Base-by-base conservation (phyloP, 805 yeast species). In the Pichia exigua region DNA sequence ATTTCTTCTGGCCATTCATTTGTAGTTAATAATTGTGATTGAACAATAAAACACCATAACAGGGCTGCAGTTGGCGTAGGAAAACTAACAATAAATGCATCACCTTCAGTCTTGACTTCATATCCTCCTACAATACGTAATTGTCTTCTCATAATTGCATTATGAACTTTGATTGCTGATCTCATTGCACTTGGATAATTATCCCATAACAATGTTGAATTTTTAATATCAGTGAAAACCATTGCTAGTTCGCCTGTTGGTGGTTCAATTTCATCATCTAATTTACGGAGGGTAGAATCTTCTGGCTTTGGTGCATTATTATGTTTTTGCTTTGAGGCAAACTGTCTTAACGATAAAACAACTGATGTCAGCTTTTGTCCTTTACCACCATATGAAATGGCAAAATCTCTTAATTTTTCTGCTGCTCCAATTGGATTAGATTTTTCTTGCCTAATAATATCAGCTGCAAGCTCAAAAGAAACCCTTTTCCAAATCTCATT, bases 41-140 rank as follows among this genome's bases (percentile, higher is more conserved):
- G 99, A 7, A 92, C 96, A 46, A 87, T 84, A 65, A 91, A 83
- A 72, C 97, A 89, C 98, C 99, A 94, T 39, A 89, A 74, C 55
- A 94, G 72, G 0, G 98, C 98, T 20, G 92, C 77, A 0, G 92
- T 80, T 0, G 96, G 92, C 0, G 96, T 84, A 0, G 97, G 96
- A 67, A 94, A 94, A 13, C 97, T 88, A 15, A 94, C 97, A 88
- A 94, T 91, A 61, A 94, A 94, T 0, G 99, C 96, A 74, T 94
- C 99, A 64, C 99, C 99, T 80, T 94, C 99, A 2, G 97, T 94
- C 66, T 94, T 94, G 27, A 94, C 99, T 66, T 94, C 99, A 65
- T 94, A 94, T 2, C 99, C 99, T 38, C 98, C 97, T 63, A 87
- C 88, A 46, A 91, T 83, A 59, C 97, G 78, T 56, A 94, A 71